A percentile compares a stretch with the other conserved stretches of the same genome.
Conservation (phyloP, 768 basidiomycete genomes). For the Amanita muscaria region DNA sequence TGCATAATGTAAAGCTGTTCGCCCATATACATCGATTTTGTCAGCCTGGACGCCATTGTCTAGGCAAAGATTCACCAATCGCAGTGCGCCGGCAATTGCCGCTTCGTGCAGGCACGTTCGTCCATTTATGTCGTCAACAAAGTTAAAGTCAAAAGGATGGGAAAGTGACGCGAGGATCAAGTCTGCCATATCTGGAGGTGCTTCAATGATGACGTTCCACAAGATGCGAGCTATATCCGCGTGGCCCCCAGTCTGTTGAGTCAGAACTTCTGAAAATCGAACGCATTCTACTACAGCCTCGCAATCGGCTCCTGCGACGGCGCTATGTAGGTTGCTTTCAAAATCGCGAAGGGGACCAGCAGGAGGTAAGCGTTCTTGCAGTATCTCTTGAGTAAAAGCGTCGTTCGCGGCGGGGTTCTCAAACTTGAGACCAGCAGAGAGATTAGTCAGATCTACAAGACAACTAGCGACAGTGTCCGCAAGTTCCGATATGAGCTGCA, state of each 20-base stretch:
- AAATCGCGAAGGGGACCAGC: conserved; percentile 80
- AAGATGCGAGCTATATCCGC: conserved; percentile 82
- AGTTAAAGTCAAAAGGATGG: conserved; percentile 77
- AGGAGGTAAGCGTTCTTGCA: conserved; percentile 49
- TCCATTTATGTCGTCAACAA: conserved; percentile 95
- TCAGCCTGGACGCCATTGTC: conserved; percentile 60
- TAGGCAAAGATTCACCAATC: conserved; percentile 77
- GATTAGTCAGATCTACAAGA: conserved; percentile 69
- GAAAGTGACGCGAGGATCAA: conserved; percentile 61
- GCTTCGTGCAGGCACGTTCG: conserved; percentile 92
- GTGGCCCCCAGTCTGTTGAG: conserved; percentile 50
- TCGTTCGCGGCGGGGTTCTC: conserved; percentile 75
- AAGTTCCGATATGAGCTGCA: conserved; percentile 86
- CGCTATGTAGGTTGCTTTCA: conserved; percentile 78
- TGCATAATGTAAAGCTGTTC: conserved; percentile 91
- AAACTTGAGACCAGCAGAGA: conserved; percentile 66
- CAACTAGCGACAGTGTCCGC: conserved; percentile 87
- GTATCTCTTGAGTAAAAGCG: conserved; percentile 64
- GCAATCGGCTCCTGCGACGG: conserved; percentile 53
- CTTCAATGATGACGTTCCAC: conserved; percentile 87
- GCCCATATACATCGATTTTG: conserved; percentile 82
- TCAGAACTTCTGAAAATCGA: conserved; percentile 57
- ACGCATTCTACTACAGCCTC: conserved; percentile 61
- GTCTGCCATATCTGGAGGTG: conserved; percentile 62
- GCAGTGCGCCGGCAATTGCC: conserved; percentile 71